Percentiles rank a stretch among this genome's conserved stretches.
Evolutionary conservation across 1,139 yeast genomes (phyloP).

Genomic region (Scheffersomyces cryptocercus): DNA sequence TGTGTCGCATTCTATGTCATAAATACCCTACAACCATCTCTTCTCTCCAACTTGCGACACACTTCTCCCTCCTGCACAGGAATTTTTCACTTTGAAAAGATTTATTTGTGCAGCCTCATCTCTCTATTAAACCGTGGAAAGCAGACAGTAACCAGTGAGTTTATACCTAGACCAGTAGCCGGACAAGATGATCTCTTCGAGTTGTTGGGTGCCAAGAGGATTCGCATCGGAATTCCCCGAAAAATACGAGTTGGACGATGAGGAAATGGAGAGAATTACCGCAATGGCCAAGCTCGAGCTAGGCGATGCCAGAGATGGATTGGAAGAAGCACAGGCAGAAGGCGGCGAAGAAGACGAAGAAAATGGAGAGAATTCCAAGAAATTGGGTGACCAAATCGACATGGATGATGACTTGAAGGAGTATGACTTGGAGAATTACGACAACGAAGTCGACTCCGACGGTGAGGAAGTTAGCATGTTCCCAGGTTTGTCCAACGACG

Average conservation of each 20-base stretch:
- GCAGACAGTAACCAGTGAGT: background rate
- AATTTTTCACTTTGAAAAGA: too few relatives aligned
- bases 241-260: conserved; percentile 84
- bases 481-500: conserved; percentile 66
- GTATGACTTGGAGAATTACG: conserved; percentile 83
- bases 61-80: too few relatives aligned
- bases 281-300: conserved; percentile 83
- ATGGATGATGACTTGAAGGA: conserved; percentile 84
- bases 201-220: conserved; percentile 96
- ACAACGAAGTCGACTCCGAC: conserved; percentile 56
- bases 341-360: conserved; percentile 23
- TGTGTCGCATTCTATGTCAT: too few relatives aligned
- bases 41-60: conserved; percentile 2
- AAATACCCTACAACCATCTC: conserved; percentile 2
- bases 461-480: conserved; percentile 62
- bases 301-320: conserved; percentile 67
- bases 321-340: conserved; percentile 40
- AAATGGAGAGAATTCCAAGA: conserved; percentile 10
- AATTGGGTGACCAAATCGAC: conserved; percentile 54
- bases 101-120: too few relatives aligned
- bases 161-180: background rate
- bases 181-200: conserved; percentile 76
- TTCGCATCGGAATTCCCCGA: conserved; percentile 92
- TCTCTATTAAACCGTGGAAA: too few relatives aligned
- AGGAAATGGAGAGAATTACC: conserved; percentile 87